Conservation (phyloP, 1,284 basidiomycete genomes). For the Fomitiporia mediterranea region DNA sequence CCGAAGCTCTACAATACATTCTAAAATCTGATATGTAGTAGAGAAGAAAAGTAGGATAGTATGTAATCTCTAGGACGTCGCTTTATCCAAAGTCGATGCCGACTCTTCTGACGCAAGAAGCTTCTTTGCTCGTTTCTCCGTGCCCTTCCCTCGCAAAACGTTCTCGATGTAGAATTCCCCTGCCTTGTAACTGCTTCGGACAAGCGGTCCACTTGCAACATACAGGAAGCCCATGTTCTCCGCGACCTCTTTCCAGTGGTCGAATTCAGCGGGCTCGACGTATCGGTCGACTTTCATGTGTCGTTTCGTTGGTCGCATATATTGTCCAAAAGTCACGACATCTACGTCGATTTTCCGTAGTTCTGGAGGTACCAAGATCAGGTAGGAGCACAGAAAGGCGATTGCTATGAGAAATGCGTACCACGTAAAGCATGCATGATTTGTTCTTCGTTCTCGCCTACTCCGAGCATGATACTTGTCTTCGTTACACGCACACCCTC, state of each 20-base stretch:
- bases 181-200: constrained; percentile 96
- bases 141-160: constrained; percentile 62
- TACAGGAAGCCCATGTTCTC: constrained; percentile 96
- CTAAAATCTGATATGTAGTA: not conserved
- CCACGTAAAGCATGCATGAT: constrained; percentile 81
- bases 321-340: constrained; percentile 99
- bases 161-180: constrained; percentile 93
- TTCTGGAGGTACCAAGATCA: constrained; percentile 43
- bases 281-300: constrained; percentile 99
- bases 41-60: not conserved
- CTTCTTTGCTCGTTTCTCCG: constrained; percentile 38
- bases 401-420: constrained; percentile 32
- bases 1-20: not conserved
- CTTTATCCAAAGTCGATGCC: not conserved
- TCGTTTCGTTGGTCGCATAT: constrained; percentile 98
- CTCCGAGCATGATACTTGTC: constrained; percentile 98
- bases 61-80: not conserved
- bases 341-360: constrained; percentile 87
- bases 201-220: constrained; percentile 94
- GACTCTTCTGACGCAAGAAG: constrained; percentile 28
- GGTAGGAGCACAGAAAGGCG: not conserved
- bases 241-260: constrained; percentile 85
- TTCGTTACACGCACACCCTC: constrained; percentile 89
- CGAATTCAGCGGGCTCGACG: constrained; percentile 91
- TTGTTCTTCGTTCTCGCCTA: constrained; percentile 88